phyloP scores from a whole-genome alignment of 768 basidiomycete species.

The Termitomyces sp. region DNA sequence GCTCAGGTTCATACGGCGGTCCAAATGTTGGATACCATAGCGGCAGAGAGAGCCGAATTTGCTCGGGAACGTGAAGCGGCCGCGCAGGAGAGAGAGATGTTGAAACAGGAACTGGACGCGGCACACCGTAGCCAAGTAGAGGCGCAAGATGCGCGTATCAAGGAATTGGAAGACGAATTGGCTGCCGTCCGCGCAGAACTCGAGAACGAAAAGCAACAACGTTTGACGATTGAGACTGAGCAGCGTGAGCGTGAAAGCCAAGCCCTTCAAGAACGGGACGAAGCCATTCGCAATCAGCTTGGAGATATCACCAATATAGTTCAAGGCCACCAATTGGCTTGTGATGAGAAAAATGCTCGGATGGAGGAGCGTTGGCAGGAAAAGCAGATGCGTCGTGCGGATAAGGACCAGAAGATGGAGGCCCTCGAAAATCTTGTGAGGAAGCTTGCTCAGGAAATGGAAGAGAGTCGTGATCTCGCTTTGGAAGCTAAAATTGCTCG shows the following conservation, averaged over 20 bases:
- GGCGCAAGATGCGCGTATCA: slow-evolving; percentile 51
- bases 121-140: slow-evolving; percentile 41
- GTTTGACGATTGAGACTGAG: slow-evolving; percentile 56
- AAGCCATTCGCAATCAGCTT: slow-evolving; percentile 54
- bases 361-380: slow-evolving; percentile 61
- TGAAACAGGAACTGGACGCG: slow-evolving; percentile 43
- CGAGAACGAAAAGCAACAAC: slow-evolving; percentile 55
- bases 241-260: slow-evolving; percentile 53
- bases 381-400: slow-evolving; percentile 50
- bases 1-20: slow-evolving; percentile 27
- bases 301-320: slow-evolving; percentile 69
- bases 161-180: slow-evolving; percentile 59
- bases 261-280: slow-evolving; percentile 56
- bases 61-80: slow-evolving; percentile 48
- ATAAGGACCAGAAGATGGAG: slow-evolving; percentile 52
- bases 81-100: slow-evolving; percentile 47
- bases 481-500: slow-evolving; percentile 50
- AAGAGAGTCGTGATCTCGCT: slow-evolving; percentile 40
- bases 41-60: slow-evolving; percentile 54
- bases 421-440: slow-evolving; percentile 59
- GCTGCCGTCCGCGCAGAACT: slow-evolving; percentile 51
- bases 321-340: slow-evolving; percentile 58
- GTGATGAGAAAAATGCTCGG: slow-evolving; percentile 52
- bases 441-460: slow-evolving; percentile 51
- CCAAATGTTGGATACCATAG: slow-evolving; percentile 51